phyloP scores from a whole-genome alignment of 1,284 basidiomycete genomes.

The Puccinia horiana region DNA sequence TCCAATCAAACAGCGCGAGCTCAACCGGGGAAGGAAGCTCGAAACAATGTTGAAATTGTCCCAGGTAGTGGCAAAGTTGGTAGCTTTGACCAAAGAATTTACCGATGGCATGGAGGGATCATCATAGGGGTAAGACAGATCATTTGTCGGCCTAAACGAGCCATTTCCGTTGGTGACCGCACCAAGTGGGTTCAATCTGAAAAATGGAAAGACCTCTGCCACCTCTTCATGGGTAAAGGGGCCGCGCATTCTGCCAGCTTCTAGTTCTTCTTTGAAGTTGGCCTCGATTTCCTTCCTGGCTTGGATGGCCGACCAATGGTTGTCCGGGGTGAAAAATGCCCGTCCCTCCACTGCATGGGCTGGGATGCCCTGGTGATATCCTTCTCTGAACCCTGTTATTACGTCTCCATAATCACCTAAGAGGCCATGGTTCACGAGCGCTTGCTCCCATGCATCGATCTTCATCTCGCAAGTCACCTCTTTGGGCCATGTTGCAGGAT shows the following conservation, averaged over 20 bases:
- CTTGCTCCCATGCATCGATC: too few relatives aligned
- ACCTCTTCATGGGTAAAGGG: too few relatives aligned
- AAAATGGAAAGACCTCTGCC: too few relatives aligned
- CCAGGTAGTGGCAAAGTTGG: not conserved
- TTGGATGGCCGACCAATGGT: not conserved
- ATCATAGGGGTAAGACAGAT: slow-evolving; percentile 7
- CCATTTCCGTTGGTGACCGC: slow-evolving; percentile 23
- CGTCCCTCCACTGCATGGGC: not conserved
- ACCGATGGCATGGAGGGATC: not conserved
- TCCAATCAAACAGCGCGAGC: too few relatives aligned
- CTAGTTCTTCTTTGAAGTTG: too few relatives aligned
- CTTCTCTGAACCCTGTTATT: too few relatives aligned
- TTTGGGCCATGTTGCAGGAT: too few relatives aligned
- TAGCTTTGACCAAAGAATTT: not conserved
- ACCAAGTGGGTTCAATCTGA: slow-evolving; percentile 1
- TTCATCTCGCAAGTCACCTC: not conserved
- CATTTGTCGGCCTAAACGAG: not conserved
- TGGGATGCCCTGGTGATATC: not conserved
- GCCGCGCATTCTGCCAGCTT: too few relatives aligned
- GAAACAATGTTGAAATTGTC: too few relatives aligned
- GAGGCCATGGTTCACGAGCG: not conserved
- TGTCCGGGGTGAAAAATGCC: not conserved
- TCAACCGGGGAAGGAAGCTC: too few relatives aligned
- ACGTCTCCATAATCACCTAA: not conserved
- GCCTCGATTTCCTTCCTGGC: not conserved